Base-by-base conservation (phyloP, 208 protist genomes). In the Blastocrithidia nonstop region DNA sequence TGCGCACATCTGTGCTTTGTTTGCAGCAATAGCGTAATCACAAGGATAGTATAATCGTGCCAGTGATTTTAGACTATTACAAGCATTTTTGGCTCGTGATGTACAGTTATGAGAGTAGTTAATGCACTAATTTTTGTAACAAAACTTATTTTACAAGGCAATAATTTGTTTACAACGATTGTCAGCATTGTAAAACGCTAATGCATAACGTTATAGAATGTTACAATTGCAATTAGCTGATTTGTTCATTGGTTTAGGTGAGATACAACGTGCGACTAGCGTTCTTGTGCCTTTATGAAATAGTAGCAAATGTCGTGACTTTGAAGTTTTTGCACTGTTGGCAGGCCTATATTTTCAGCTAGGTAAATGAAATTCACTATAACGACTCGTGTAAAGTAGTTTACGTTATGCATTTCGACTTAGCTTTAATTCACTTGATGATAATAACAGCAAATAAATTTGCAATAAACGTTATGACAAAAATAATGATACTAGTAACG, bases 261-360 rank as follows among this genome's bases (percentile, higher is more conserved):
- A 89, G 52, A 64, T 88, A 27, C 60, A 66, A 3, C 63, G 76
- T 3, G 84, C 84, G 1, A 50, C 58, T 19, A 71, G 67, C 21
- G 71, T 88, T 11, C 50, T 89, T 4, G 57, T 86, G 40, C 55
- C 65, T 13, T 25, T 93, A 17, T 93, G 84, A 79, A 76, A 82
- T 35, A 63, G 62, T 50, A 89, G 79, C 38, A 38, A 67, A 6
- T 87, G 63, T 35, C 46, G 61, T 20, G 84, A 93, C 41, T 93
- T 89, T 61, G 84, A 88, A 43, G 84, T 89, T 9, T 93, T 93
- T 50, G 75, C 84, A 1, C 60, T 79, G 22, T 58, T 93, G 13
- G 66, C 84, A n/a, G 78, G 72, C 3, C 46, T 93, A 20, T 93
- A 84, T 54, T 93, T 93, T 46, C 84, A 93, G 52, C 61, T 87